Conservation (phyloP, 1,139 yeast species). For the Yamadazyma epiphylla region DNA sequence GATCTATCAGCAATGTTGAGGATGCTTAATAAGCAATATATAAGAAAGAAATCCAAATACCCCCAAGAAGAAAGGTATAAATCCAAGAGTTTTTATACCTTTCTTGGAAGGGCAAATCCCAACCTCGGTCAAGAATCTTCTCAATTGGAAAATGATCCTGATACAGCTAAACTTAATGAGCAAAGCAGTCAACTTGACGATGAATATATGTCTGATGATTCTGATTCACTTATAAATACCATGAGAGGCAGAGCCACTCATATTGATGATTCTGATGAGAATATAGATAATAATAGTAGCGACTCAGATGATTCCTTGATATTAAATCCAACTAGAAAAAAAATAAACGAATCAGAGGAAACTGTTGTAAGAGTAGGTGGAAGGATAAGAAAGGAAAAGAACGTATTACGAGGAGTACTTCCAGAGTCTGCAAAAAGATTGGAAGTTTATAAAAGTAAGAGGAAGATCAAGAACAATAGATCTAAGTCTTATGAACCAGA, state of each 20-base stretch:
- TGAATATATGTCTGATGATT: constrained; percentile 10
- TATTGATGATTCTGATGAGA: constrained; percentile 8
- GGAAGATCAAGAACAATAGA: not conserved
- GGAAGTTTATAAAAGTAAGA: constrained; percentile 19
- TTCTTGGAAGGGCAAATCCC: constrained; percentile 23
- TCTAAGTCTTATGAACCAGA: constrained; percentile 2
- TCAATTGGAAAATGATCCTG: constrained; percentile 2
- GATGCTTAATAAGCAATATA: constrained; percentile 33
- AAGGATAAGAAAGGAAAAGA: constrained; percentile 22
- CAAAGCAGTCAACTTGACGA: constrained; percentile 1
- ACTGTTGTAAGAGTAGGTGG: constrained; percentile 30
- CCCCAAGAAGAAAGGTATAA: constrained; percentile 40
- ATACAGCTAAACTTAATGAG: not conserved
- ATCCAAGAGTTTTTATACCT: constrained; percentile 36
- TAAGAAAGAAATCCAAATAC: constrained; percentile 25
- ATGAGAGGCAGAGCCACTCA: constrained; percentile 2
- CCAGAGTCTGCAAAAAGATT: constrained; percentile 39
- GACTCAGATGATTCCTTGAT: constrained; percentile 5
- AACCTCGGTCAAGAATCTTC: constrained; percentile 5
- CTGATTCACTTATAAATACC: not conserved
- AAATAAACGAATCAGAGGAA: constrained; percentile 1
- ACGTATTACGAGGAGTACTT: constrained; percentile 30
- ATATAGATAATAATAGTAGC: constrained; percentile 1
- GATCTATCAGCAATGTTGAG: constrained; percentile 33
- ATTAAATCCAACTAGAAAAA: not conserved